Evolutionary conservation across 164 flowering plant genomes (phyloP).

Genomic region (Protea cynaroides): DNA sequence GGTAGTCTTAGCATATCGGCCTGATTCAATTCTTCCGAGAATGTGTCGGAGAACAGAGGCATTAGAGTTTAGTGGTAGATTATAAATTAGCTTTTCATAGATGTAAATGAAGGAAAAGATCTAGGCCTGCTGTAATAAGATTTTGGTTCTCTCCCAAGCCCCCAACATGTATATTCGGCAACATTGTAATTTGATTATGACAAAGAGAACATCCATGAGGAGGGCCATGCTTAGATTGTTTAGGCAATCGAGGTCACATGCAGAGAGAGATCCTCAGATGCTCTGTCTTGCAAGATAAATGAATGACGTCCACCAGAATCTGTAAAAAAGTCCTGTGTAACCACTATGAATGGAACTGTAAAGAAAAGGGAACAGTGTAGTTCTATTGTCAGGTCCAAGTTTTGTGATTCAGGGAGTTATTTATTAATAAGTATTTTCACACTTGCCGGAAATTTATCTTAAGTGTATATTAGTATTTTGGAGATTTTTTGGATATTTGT

Average conservation of each 20-base stretch:
- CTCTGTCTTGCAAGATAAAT: not conserved
- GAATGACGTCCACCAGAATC: constrained; percentile 1
- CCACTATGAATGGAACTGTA: constrained; percentile 9
- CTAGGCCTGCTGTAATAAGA: constrained; percentile 15
- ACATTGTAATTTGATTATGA: not conserved
- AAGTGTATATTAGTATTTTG: too few species aligned
- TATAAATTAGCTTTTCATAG: not conserved
- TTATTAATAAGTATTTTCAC: too few species aligned
- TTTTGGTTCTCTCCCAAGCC: not conserved
- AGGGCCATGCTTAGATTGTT: not conserved
- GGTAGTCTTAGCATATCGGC: constrained; percentile 14
- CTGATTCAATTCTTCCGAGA: not conserved
- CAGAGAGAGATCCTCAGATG: constrained; percentile 1
- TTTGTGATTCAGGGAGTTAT: too few species aligned
- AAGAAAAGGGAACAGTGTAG: not conserved
- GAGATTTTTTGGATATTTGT: too few species aligned
- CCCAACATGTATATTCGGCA: constrained; percentile 9
- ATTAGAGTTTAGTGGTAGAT: not conserved
- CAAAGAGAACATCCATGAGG: not conserved
- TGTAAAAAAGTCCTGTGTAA: constrained; percentile 9
- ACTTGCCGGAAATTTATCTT: too few species aligned
- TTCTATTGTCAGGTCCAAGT: not conserved
- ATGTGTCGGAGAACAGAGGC: not conserved
- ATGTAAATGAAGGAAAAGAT: constrained; percentile 9
- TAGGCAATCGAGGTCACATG: constrained; percentile 4